phyloP scores from a whole-genome alignment of 2,329 filamentous ascomycete species.

The Paraconiothyrium sp. region DNA sequence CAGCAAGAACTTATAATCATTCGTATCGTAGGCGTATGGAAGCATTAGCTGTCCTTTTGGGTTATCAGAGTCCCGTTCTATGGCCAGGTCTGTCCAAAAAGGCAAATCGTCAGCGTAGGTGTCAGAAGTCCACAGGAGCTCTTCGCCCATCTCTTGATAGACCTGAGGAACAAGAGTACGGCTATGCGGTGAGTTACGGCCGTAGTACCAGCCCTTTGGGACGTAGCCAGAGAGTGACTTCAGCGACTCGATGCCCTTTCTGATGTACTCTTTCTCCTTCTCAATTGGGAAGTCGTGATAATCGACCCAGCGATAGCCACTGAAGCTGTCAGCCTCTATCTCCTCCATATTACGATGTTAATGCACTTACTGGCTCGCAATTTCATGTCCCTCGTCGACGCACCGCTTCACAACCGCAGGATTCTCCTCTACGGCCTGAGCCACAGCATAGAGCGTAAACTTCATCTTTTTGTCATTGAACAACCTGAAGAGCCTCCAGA shows the following conservation, averaged over 20 bases:
- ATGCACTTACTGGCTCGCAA: conserved; percentile 54
- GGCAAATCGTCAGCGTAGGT: conserved; percentile 65
- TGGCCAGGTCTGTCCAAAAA: conserved; percentile 64
- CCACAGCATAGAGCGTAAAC: conserved; percentile 63
- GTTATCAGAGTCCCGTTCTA: conserved; percentile 53
- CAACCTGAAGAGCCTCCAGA: conserved; percentile 61
- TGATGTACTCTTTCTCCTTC: conserved; percentile 60
- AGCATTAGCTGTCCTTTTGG: conserved; percentile 64
- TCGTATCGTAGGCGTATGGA: conserved; percentile 65
- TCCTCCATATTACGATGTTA: background rate
- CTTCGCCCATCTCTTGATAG: conserved; percentile 63
- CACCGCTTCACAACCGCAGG: conserved; percentile 59
- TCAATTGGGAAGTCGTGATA: conserved; percentile 58
- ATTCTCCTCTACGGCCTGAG: conserved; percentile 59
- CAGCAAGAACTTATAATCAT: conserved; percentile 61
- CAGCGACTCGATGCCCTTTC: conserved; percentile 53
- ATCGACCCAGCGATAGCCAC: conserved; percentile 62
- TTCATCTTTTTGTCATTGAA: conserved; percentile 61
- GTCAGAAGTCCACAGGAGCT: conserved; percentile 61
- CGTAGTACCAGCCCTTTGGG: conserved; percentile 62
- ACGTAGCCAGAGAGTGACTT: conserved; percentile 58
- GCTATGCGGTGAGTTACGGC: conserved; percentile 56
- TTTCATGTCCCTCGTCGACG: conserved; percentile 61
- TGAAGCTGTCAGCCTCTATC: background rate
- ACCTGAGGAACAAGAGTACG: conserved; percentile 58